These are phyloP conservation scores for Cerioporus squamosus DNA, from an alignment of 1,284 basidiomycete species.

Conservation along the genomic window DNA sequence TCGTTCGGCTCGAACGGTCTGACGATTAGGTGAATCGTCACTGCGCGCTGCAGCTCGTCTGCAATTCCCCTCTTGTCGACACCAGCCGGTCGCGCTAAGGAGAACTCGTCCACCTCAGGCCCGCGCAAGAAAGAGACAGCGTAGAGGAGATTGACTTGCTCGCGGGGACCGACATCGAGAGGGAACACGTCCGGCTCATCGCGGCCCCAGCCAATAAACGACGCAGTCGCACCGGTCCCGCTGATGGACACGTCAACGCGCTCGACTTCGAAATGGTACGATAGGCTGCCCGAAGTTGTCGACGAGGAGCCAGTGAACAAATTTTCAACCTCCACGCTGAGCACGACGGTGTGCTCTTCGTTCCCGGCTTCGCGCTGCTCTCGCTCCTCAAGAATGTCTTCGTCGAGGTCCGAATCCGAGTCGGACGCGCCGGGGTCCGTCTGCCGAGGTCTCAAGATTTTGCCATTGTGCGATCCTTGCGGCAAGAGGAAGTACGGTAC, in stretches of 20 bases:
- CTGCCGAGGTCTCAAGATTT: constrained; percentile 8
- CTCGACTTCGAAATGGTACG: constrained; percentile 73
- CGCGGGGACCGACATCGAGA: constrained; percentile 63
- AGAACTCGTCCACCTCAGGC: constrained; percentile 57
- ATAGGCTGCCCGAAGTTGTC: constrained; percentile 46
- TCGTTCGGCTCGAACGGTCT: constrained; percentile 51
- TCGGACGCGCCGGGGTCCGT: constrained; percentile 20
- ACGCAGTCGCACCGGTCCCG: constrained; percentile 74
- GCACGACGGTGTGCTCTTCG: constrained; percentile 81
- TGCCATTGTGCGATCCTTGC: constrained; percentile 19
- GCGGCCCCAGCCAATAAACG: constrained; percentile 68
- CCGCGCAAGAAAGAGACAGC: constrained; percentile 75
- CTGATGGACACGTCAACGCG: constrained; percentile 73
- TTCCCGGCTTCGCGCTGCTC: constrained; percentile 69
- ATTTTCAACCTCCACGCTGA: constrained; percentile 88
- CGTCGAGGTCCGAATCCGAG: constrained; percentile 41
- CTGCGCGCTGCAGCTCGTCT: constrained; percentile 69
- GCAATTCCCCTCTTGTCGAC: constrained; percentile 12
- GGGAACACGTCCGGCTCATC: constrained; percentile 64
- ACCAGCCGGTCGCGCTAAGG: constrained; percentile 35
- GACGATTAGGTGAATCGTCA: constrained; percentile 79
- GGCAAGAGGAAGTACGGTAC: constrained; percentile 78
- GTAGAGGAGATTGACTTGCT: constrained; percentile 88
- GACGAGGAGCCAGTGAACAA: constrained; percentile 32
- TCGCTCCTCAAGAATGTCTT: constrained; percentile 54